Evolutionary conservation across 768 basidiomycete genomes (phyloP), one percentile per base, ranked within the genome.

Genomic region (Collybia mongolica): DNA sequence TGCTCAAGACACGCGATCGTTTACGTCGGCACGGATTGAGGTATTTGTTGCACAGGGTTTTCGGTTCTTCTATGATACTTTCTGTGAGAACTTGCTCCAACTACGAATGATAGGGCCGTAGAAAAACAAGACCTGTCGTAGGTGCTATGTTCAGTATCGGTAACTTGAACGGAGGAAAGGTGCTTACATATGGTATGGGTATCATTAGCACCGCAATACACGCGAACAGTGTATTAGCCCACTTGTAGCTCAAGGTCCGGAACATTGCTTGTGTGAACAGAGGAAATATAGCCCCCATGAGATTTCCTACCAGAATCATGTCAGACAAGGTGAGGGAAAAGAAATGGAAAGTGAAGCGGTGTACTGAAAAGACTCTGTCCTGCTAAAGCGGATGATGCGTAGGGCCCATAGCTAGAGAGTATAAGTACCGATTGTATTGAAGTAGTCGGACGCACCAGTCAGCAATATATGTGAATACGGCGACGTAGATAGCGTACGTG

Each of bases 351-450:
- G 12, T 20, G 36, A 46, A 43, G 14, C 19, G 12, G 32, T 77
- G 45, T 58, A 76, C 85, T 72, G 49, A 75, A 72, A 50, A 86
- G 68, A 56, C 79, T 82, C 61, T 86, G 84, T 1, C 79, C 86
- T 0, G 86, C 86, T n/a, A 86, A 66, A 7, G 86, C 85, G 0
- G 83, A 84, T 0, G 83, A 85, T 8, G 86, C 86, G 60, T 80
- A 86, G 3, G 75, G 75, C 2, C 79, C 79, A 48, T 82, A 81
- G 53, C 80, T 71, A 44, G n/a, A 20, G n/a, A n/a, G 23, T 46
- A 24, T 26, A n/a, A 19, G 43, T 23, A 17, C 9, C 49, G 22
- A 32, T 14, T 14, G 41, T 20, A n/a, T 11, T 22, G 39, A 48
- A 39, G 19, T 12, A 6, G 7, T 12, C 24, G 39, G 38, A 60